Evolutionary conservation across 2,329 filamentous ascomycete species (phyloP).

Genomic region (Botrytis hyacinthi): DNA sequence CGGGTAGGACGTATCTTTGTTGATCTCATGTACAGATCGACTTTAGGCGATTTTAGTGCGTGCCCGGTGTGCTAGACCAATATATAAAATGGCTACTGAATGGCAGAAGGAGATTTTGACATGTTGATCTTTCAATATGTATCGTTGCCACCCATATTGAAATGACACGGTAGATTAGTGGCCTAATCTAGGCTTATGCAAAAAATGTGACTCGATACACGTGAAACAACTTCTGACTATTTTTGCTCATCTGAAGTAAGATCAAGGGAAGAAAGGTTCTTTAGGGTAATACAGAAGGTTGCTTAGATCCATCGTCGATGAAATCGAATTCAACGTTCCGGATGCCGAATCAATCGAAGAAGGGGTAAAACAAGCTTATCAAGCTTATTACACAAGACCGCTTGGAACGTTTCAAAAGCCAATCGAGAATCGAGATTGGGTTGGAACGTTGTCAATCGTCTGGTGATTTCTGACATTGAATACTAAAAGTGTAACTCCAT

Average conservation of each 20-base stretch:
- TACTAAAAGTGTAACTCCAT: not conserved
- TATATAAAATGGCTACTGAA: not conserved
- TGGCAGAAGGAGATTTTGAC: not conserved
- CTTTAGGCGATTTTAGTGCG: not conserved
- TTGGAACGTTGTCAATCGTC: not conserved
- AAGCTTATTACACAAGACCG: not conserved
- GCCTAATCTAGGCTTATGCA: not conserved
- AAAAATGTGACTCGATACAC: not conserved
- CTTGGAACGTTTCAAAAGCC: not conserved
- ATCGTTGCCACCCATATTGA: not conserved
- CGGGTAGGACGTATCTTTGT: not conserved
- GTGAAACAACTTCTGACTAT: not conserved
- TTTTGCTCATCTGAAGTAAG: not conserved
- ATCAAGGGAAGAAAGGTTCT: not conserved
- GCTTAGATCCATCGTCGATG: not conserved
- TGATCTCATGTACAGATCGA: conserved; percentile 5
- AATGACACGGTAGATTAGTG: not conserved
- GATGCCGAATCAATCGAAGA: not conserved
- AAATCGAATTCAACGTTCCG: not conserved
- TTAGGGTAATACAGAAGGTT: not conserved
- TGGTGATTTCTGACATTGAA: not conserved
- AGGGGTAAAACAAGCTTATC: not conserved
- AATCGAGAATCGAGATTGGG: not conserved
- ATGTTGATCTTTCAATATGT: not conserved
- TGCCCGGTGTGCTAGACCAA: not conserved